Evolutionary conservation across 2,329 filamentous ascomycete genomes (phyloP), one percentile per base, ranked within the genome.

Genomic region (Talaromyces rugulosus): DNA sequence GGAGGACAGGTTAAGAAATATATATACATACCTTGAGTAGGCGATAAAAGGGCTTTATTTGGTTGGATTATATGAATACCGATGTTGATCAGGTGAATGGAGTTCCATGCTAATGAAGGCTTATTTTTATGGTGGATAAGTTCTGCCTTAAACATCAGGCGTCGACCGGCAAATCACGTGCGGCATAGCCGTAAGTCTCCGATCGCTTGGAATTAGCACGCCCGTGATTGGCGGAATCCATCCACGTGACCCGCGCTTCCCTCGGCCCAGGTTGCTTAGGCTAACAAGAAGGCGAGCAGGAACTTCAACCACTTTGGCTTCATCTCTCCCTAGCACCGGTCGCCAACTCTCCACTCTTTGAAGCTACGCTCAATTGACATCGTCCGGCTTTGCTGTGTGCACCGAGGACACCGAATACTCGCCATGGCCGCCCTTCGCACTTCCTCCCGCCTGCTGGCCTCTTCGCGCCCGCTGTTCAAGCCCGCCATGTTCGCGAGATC

Each of bases 391-490:
- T 44, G 18, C 50, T 36, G 9, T 36, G 9, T 33, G 16, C 40
- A 31, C 47, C 14, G 28, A 34, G 30, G 23, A 18, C 33, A 56
- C 55, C 31, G 40, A 42, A 12, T 16, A 14, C 59, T 63, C 72
- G 68, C 69, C 69, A 82, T 82, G 80, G 77, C 80, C 68, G 77
- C 79, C 69, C 77, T 81, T 71, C 80, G 79, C 67, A 74, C 79
- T 63, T 77, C 79, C 53, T 78, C 78, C 68, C 78, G 78, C 68
- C 70, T 81, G 60, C 67, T 78, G 69, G 74, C 77, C 66, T 72
- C 75, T 59, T 72, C 78, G 65, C 72, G 76, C 67, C 74, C 78
- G 59, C 67, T 78, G 60, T 78, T 79, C 72, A 70, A 76, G 56
- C 64, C 70, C 62, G 72, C 74, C 58, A 54, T 63, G 53, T 63